Conservation (phyloP, 2,329 filamentous ascomycete genomes). For the Xylaria sp. region DNA sequence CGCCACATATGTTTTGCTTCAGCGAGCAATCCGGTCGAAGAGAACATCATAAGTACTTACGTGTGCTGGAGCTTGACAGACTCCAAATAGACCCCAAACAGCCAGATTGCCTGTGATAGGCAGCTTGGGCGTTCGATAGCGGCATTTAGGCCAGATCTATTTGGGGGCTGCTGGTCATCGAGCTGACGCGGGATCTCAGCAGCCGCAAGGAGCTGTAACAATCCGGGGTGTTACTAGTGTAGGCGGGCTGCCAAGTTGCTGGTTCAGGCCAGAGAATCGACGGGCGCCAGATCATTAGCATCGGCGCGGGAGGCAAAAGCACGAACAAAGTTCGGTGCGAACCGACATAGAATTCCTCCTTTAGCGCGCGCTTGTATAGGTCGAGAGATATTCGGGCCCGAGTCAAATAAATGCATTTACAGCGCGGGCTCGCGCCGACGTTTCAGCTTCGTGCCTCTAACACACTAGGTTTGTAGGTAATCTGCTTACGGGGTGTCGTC, state of each 20-base stretch:
- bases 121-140: slow-evolving; percentile 21
- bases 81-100: slow-evolving; percentile 16
- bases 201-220: slow-evolving; percentile 25
- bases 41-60: background rate
- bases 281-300: background rate
- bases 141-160: slow-evolving; percentile 18
- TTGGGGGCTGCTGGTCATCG: slow-evolving; percentile 26
- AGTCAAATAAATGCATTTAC: background rate
- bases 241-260: background rate
- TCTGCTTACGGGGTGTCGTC: slow-evolving; percentile 22
- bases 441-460: slow-evolving; percentile 22
- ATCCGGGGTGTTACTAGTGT: slow-evolving; percentile 27
- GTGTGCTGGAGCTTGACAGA: background rate
- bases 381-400: background rate
- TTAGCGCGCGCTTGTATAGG: background rate
- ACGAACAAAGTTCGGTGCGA: background rate
- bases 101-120: slow-evolving; percentile 3
- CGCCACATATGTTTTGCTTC: background rate
- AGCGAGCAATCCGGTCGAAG: background rate
- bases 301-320: background rate
- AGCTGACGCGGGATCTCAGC: slow-evolving; percentile 22
- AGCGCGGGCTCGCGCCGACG: slow-evolving; percentile 8
- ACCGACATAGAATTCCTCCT: background rate
- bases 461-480: slow-evolving; percentile 9
- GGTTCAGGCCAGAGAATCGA: background rate